Evolutionary conservation across 257 asterid species (phyloP).

Genomic region (Leptodermis oblonga): DNA sequence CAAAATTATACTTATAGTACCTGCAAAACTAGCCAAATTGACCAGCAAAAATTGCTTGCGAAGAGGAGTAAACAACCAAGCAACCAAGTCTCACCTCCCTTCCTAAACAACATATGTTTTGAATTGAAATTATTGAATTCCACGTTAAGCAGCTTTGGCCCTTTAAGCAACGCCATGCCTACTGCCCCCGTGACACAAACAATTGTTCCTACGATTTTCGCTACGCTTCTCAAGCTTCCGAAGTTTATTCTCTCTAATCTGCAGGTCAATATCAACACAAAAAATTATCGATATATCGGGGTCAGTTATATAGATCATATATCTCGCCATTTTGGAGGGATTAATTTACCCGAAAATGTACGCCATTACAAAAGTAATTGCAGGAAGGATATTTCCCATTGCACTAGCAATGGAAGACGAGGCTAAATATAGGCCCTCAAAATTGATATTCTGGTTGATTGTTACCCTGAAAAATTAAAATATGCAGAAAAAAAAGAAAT

Average conservation of each 20-base stretch:
- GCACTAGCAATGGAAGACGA: constrained; percentile 46
- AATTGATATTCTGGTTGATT: constrained; percentile 34
- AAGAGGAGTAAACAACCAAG: constrained; percentile 58
- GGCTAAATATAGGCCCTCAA: constrained; percentile 36
- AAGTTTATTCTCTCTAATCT: constrained; percentile 53
- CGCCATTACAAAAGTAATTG: constrained; percentile 37
- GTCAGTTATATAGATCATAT: too few relatives aligned
- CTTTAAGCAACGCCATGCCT: constrained; percentile 60
- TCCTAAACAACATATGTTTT: constrained; percentile 24
- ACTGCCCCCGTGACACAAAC: constrained; percentile 61
- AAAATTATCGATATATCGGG: neutral
- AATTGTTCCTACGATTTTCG: constrained; percentile 50
- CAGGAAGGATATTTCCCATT: constrained; percentile 35
- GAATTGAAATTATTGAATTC: constrained; percentile 32
- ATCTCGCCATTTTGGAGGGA: too few relatives aligned
- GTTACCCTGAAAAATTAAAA: constrained; percentile 32
- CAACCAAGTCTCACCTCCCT: constrained; percentile 44
- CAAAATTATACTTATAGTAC: constrained; percentile 21
- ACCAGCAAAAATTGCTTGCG: constrained; percentile 52
- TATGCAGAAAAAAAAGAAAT: neutral
- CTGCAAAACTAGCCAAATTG: constrained; percentile 51
- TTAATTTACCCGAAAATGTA: constrained; percentile 29
- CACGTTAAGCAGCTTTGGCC: constrained; percentile 59
- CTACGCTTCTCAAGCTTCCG: constrained; percentile 45
- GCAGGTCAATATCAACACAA: neutral